phyloP scores from a whole-genome alignment of 208 protist species.

The Leishmania gerbilli region DNA sequence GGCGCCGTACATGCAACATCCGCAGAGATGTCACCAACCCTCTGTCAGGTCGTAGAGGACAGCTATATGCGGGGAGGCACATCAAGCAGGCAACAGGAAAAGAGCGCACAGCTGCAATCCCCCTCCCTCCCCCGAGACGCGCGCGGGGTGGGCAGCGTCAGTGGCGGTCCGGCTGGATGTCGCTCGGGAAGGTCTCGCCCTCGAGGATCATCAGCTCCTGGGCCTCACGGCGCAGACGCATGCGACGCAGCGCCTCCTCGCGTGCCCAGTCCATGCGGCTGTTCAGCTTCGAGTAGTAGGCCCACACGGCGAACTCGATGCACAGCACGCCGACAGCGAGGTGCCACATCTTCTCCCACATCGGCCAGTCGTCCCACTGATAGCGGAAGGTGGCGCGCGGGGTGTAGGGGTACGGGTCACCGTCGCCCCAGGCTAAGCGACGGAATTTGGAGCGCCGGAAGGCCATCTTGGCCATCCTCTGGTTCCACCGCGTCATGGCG shows the following conservation, averaged over 20 bases:
- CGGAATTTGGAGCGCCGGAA: slow-evolving; percentile 89
- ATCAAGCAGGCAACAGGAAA: neutral
- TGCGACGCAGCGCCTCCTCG: slow-evolving; percentile 88
- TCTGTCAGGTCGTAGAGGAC: neutral
- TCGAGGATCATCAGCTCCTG: slow-evolving; percentile 92
- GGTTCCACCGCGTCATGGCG: slow-evolving; percentile 79
- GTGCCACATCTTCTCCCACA: slow-evolving; percentile 84
- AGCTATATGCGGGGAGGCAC: neutral
- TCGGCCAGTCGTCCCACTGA: slow-evolving; percentile 90
- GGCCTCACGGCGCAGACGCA: slow-evolving; percentile 86
- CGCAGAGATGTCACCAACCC: neutral
- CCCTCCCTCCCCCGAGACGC: too few relatives aligned
- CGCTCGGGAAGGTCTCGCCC: slow-evolving; percentile 75
- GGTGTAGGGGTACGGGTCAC: slow-evolving; percentile 90
- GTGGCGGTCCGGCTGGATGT: slow-evolving; percentile 45
- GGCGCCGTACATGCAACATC: too few relatives aligned
- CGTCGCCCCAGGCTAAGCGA: slow-evolving; percentile 87
- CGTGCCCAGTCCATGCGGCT: slow-evolving; percentile 88
- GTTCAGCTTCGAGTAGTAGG: slow-evolving; percentile 87
- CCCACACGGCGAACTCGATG: slow-evolving; percentile 79
- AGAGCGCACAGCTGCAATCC: neutral
- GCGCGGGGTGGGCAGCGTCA: neutral
- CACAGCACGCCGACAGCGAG: slow-evolving; percentile 55
- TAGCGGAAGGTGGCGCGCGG: slow-evolving; percentile 90
- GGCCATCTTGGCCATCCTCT: slow-evolving; percentile 92